These are phyloP conservation scores for Aspergillus viridinutans DNA, from an alignment of 2,329 filamentous ascomycete species.

Conservation along the genomic window DNA sequence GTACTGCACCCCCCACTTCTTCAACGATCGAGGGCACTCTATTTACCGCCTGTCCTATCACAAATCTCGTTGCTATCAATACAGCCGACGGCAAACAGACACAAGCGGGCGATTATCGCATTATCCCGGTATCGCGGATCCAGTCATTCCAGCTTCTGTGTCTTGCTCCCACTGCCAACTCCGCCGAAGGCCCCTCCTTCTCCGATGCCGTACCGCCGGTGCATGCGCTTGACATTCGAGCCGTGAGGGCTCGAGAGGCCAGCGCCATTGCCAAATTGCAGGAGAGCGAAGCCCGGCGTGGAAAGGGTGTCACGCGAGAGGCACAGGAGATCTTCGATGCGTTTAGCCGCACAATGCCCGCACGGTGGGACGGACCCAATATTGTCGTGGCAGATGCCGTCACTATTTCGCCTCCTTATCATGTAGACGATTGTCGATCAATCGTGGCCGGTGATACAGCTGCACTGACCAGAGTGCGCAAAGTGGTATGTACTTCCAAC, in stretches of 20 bases:
- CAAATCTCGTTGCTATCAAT: conserved; percentile 60
- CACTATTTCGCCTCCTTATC: conserved; percentile 56
- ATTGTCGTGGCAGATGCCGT: conserved; percentile 61
- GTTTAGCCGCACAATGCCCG: conserved; percentile 57
- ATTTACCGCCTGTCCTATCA: conserved; percentile 58
- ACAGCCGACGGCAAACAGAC: conserved; percentile 38
- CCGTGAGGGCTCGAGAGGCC: conserved; percentile 53
- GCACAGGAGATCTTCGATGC: conserved; percentile 62
- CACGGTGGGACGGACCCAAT: conserved; percentile 55
- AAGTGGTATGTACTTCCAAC: conserved; percentile 40
- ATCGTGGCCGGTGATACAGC: conserved; percentile 38
- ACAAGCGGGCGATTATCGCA: conserved; percentile 54
- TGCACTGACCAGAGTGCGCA: conserved; percentile 43
- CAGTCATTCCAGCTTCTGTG: conserved; percentile 53
- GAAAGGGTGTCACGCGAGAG: conserved; percentile 58
- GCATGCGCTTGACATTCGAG: conserved; percentile 50
- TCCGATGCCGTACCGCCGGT: conserved; percentile 44
- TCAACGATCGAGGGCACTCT: conserved; percentile 58
- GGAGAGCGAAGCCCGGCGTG: conserved; percentile 54
- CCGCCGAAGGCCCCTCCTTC: conserved; percentile 38
- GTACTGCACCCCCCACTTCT: conserved; percentile 48
- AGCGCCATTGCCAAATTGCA: conserved; percentile 54
- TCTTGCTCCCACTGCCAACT: conserved; percentile 29
- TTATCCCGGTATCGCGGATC: conserved; percentile 58
- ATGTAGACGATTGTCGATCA: conserved; percentile 50